Conservation (phyloP, 1,139 yeast genomes). For the Saccharomyces uvarum region DNA sequence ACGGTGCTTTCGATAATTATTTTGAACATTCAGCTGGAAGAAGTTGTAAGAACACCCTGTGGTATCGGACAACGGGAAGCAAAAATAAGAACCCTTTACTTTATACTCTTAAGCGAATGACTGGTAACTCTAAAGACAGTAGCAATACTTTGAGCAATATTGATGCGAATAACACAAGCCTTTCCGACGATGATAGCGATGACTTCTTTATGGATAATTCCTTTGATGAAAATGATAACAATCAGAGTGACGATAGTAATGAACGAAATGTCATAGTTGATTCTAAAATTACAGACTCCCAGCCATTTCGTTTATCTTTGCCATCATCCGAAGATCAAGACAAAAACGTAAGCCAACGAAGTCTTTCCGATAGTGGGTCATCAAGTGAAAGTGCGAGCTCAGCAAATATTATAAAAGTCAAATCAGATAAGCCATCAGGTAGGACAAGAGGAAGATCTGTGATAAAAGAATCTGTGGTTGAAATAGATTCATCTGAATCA, state of each 20-base stretch:
- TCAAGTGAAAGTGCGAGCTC: background rate
- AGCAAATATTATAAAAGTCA: background rate
- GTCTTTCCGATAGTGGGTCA: background rate
- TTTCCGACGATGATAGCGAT: conserved; percentile 1
- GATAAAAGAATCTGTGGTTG: background rate
- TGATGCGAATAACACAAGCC: background rate
- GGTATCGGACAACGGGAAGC: background rate
- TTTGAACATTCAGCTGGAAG: background rate
- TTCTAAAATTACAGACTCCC: background rate
- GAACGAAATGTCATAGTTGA: background rate
- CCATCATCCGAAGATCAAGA: background rate
- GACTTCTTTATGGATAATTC: conserved; percentile 5
- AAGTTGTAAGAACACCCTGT: background rate
- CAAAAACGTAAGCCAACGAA: background rate
- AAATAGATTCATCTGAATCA: background rate
- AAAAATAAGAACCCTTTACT: background rate
- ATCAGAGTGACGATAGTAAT: background rate
- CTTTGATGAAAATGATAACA: conserved; percentile 7
- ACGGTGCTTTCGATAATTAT: background rate
- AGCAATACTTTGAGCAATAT: background rate
- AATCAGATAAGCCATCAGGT: background rate
- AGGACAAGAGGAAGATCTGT: background rate
- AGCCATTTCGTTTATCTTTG: background rate
- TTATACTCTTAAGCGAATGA: background rate
- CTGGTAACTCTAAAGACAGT: background rate